Evolutionary conservation across 257 asterid species (phyloP).

Genomic region (Knoxia roxburghii): DNA sequence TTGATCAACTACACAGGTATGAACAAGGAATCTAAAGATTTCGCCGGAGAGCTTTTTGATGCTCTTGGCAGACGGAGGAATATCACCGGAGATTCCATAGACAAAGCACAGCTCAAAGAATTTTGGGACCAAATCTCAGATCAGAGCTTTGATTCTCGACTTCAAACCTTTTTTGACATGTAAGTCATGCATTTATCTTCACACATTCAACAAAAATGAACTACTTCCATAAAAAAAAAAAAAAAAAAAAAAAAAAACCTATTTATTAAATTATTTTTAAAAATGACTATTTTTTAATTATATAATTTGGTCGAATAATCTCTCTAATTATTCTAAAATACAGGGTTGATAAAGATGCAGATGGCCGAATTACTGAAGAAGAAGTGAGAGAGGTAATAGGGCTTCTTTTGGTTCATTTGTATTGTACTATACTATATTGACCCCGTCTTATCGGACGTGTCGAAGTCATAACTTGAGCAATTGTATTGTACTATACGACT

Average conservation of each 20-base stretch:
- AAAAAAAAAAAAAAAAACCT: no score
- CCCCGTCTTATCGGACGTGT: no score
- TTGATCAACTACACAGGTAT: constrained; percentile 41
- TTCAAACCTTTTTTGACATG: constrained; percentile 90
- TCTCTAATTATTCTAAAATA: no score
- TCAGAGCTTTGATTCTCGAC: constrained; percentile 81
- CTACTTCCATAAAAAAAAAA: no score
- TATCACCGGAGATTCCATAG: constrained; percentile 48
- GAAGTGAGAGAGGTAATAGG: constrained; percentile 80
- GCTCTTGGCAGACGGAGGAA: constrained; percentile 64
- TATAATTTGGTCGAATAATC: no score
- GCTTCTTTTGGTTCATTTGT: no score
- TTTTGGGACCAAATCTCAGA: constrained; percentile 81
- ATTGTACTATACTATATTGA: no score
- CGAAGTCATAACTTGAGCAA: no score
- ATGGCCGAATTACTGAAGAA: constrained; percentile 73
- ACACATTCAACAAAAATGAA: no score
- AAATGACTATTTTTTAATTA: no score
- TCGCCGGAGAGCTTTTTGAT: constrained; percentile 71
- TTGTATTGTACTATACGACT: no score
- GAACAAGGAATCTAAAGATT: constrained; percentile 73
- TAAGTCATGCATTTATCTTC: constrained; percentile 16
- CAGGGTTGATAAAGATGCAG: constrained; percentile 96
- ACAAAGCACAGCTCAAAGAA: constrained; percentile 52
- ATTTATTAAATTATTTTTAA: no score